Evolutionary conservation across 331 rosid species (phyloP).

Genomic region (Phaseolus coccineus): DNA sequence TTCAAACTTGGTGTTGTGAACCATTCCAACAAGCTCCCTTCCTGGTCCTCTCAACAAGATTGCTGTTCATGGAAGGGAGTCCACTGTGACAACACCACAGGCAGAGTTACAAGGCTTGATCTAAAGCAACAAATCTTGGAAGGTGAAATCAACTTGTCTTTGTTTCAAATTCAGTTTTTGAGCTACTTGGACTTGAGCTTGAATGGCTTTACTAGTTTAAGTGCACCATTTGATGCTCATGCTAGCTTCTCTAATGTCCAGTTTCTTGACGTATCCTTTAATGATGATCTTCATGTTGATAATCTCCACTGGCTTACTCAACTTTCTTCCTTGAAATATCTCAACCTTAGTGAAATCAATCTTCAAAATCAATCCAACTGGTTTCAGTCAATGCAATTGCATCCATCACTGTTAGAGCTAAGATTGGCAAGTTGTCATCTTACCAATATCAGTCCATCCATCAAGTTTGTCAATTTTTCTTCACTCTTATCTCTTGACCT

Average conservation of each 20-base stretch:
- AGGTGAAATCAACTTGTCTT: slow-evolving; percentile 43
- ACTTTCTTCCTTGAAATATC: slow-evolving; percentile 39
- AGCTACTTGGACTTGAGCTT: slow-evolving; percentile 39
- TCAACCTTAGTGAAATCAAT: slow-evolving; percentile 25
- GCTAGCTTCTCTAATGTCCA: slow-evolving; percentile 19
- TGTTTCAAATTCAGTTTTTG: slow-evolving; percentile 33
- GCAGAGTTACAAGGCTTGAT: slow-evolving; percentile 38
- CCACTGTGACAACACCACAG: slow-evolving; percentile 5
- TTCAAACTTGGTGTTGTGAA: slow-evolving; percentile 21
- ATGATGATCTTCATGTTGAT: slow-evolving; percentile 35
- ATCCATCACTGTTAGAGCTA: slow-evolving; percentile 24
- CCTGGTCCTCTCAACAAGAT: slow-evolving; percentile 36
- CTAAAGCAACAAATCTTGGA: slow-evolving; percentile 1
- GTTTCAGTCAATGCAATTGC: slow-evolving; percentile 26
- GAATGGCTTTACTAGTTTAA: slow-evolving; percentile 18
- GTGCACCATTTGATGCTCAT: slow-evolving; percentile 1
- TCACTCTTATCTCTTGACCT: slow-evolving; percentile 38
- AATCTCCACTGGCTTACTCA: slow-evolving; percentile 35
- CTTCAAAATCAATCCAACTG: slow-evolving; percentile 36
- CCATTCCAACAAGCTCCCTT: slow-evolving; percentile 5
- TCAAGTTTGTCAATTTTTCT: slow-evolving; percentile 25
- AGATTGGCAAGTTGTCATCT: slow-evolving; percentile 16
- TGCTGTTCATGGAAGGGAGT: slow-evolving; percentile 41
- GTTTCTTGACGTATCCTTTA: slow-evolving; percentile 30
- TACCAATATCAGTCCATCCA: not conserved